phyloP scores from a whole-genome alignment of 1,284 basidiomycete species.

The Phenoliferia sp. region DNA sequence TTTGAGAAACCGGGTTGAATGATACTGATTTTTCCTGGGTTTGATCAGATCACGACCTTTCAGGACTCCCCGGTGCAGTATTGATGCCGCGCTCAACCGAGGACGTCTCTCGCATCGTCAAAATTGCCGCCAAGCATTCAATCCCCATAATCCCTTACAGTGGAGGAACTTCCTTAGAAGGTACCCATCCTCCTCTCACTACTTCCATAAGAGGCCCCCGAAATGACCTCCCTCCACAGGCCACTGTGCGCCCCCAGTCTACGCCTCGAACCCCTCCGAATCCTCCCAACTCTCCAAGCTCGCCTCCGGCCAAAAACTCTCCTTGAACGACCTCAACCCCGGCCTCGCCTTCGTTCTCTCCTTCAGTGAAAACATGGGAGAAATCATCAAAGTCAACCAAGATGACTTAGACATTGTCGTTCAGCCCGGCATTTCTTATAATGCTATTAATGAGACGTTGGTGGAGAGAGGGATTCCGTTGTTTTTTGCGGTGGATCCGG shows the following conservation, averaged over 20 bases:
- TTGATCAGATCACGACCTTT: slow-evolving; percentile 30
- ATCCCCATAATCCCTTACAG: slow-evolving; percentile 67
- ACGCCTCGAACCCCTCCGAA: slow-evolving; percentile 18
- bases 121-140: slow-evolving; percentile 55
- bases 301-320: slow-evolving; percentile 19
- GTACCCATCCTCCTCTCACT: slow-evolving; percentile 21
- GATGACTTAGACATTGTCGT: slow-evolving; percentile 64
- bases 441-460: slow-evolving; percentile 74
- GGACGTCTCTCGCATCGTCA: slow-evolving; percentile 64
- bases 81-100: slow-evolving; percentile 49
- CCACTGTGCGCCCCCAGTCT: slow-evolving; percentile 44
- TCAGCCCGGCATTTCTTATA: slow-evolving; percentile 72
- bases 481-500: slow-evolving; percentile 72
- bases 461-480: slow-evolving; percentile 66
- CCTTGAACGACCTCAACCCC: slow-evolving; percentile 29
- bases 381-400: slow-evolving; percentile 62
- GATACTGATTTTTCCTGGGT: neutral
- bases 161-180: slow-evolving; percentile 55
- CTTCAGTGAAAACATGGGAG: slow-evolving; percentile 70
- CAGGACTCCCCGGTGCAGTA: slow-evolving; percentile 33
- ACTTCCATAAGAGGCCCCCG: neutral
- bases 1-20: neutral
- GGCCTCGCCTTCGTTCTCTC: slow-evolving; percentile 52
- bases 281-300: slow-evolving; percentile 14
- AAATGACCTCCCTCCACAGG: slow-evolving; percentile 49